A percentile compares a stretch with the other conserved stretches of the same genome.
phyloP scores from a whole-genome alignment of 2,329 filamentous ascomycete genomes.

The Apiospora marii region DNA sequence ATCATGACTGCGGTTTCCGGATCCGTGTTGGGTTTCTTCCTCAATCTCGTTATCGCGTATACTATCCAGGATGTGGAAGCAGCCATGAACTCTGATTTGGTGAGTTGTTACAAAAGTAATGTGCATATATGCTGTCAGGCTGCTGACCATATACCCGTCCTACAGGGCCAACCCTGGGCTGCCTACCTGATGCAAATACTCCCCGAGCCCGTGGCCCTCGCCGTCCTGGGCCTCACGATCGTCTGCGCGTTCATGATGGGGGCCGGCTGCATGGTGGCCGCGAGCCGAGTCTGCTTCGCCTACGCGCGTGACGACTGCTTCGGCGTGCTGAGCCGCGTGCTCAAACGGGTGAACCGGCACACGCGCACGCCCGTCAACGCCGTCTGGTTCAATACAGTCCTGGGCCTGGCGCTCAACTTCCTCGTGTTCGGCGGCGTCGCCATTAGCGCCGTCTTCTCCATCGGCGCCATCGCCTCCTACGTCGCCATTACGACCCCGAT shows the following conservation, averaged over 20 bases:
- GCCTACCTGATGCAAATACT: conserved; percentile 73
- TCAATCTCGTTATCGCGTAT: conserved; percentile 78
- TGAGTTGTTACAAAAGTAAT: conserved; percentile 25
- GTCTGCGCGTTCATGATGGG: conserved; percentile 76
- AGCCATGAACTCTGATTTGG: conserved; percentile 67
- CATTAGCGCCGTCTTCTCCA: conserved; percentile 73
- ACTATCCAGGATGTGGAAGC: conserved; percentile 70
- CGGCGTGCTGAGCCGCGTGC: conserved; percentile 61
- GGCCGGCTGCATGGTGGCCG: conserved; percentile 74
- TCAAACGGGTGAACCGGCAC: conserved; percentile 65
- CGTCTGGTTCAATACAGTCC: conserved; percentile 69
- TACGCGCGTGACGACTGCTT: conserved; percentile 78
- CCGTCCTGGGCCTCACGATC: conserved; percentile 71
- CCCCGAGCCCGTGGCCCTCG: conserved; percentile 65
- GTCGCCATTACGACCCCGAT: conserved; percentile 67
- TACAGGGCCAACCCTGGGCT: conserved; percentile 70
- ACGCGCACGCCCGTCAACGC: conserved; percentile 75
- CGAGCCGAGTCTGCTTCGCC: conserved; percentile 73
- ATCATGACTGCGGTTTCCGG: conserved; percentile 73
- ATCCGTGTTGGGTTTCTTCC: conserved; percentile 73
- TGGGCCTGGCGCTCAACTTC: conserved; percentile 67
- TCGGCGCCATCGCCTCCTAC: conserved; percentile 74
- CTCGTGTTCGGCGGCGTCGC: conserved; percentile 71
- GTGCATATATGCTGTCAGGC: background rate
- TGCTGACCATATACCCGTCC: background rate